These are phyloP conservation scores for Sicyos edulis DNA, from an alignment of 306 rosid genomes.

Conservation along the genomic window DNA sequence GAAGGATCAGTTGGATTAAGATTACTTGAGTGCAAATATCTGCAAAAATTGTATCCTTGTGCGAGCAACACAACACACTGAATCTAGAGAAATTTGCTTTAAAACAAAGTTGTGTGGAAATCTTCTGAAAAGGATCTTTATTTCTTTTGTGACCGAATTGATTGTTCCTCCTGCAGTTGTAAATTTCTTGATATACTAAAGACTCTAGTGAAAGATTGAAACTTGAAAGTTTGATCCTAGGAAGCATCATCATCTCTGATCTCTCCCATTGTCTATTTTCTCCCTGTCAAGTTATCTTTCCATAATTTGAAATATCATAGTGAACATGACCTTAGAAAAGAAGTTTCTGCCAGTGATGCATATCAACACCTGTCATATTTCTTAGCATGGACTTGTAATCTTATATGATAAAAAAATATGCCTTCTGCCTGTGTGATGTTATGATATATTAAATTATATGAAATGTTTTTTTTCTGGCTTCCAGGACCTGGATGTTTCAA, in stretches of 20 bases:
- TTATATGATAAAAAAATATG: neutral
- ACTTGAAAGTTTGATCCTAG: neutral
- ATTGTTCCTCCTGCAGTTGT: neutral
- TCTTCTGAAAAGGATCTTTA: neutral
- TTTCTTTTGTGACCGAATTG: neutral
- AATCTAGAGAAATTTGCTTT: neutral
- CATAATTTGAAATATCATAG: neutral
- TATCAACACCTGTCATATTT: neutral
- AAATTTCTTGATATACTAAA: neutral
- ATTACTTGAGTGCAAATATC: neutral
- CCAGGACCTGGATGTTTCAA: conserved; percentile 12
- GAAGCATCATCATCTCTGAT: conserved; percentile 15
- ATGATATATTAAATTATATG: neutral
- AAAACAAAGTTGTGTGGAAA: neutral
- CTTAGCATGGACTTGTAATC: neutral
- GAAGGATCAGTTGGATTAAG: neutral
- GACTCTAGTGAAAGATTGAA: neutral
- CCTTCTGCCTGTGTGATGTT: neutral
- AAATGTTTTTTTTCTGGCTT: neutral
- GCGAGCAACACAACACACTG: neutral
- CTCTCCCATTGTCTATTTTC: neutral
- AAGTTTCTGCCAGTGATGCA: neutral
- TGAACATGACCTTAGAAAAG: neutral
- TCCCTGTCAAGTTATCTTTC: neutral
- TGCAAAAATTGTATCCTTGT: neutral